Evolutionary conservation across 148 eudicot genomes (phyloP).

Genomic region (Rhododendron henanense): DNA sequence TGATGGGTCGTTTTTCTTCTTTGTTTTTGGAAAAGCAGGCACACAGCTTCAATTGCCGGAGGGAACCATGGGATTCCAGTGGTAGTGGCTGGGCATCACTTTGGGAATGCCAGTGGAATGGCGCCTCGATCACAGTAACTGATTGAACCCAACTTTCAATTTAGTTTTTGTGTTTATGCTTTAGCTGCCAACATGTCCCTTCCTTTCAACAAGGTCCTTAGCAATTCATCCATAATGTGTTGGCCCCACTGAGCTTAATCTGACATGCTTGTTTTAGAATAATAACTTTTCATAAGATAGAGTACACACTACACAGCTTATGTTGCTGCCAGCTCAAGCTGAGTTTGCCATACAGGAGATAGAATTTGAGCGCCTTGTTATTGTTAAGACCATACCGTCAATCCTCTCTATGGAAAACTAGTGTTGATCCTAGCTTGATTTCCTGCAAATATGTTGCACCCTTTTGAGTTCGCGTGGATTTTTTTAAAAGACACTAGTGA

Average conservation of each 20-base stretch:
- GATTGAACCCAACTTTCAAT: constrained; percentile 12
- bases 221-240: background rate
- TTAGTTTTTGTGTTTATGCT: background rate
- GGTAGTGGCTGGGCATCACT: constrained; percentile 80
- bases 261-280: background rate
- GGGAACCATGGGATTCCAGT: constrained; percentile 98
- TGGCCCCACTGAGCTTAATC: background rate
- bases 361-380: background rate
- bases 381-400: background rate
- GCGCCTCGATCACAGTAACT: constrained; percentile 99
- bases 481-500: background rate
- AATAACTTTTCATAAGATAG: background rate
- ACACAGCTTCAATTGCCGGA: constrained; percentile 92
- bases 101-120: constrained; percentile 99
- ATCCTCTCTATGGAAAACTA: background rate
- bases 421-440: background rate
- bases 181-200: background rate
- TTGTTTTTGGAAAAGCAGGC: constrained; percentile 39
- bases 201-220: background rate
- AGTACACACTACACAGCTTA: background rate
- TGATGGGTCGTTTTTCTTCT: background rate
- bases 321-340: background rate
- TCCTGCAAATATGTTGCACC: background rate
- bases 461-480: background rate
- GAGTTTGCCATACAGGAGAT: background rate